These are phyloP conservation scores for Aspergillus caelatus DNA, from an alignment of 2,329 filamentous ascomycete species.

Conservation along the genomic window DNA sequence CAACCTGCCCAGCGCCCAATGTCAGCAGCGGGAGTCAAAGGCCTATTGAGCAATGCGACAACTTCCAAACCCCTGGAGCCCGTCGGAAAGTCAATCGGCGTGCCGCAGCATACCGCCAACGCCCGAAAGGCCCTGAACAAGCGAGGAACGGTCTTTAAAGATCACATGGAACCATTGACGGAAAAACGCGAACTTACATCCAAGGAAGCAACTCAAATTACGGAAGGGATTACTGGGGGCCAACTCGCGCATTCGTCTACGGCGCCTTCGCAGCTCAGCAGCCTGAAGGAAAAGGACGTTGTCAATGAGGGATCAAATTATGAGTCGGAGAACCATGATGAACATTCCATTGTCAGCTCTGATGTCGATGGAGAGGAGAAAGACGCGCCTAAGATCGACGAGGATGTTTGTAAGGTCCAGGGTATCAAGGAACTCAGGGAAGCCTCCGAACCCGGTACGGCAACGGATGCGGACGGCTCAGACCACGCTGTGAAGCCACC, in stretches of 20 bases:
- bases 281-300: conserved; percentile 13
- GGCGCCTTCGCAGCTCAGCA: conserved; percentile 17
- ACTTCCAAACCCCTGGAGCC: conserved; percentile 35
- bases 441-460: conserved; percentile 8
- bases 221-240: conserved; percentile 26
- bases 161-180: conserved; percentile 43
- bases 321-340: conserved; percentile 20
- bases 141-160: conserved; percentile 60
- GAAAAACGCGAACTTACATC: conserved; percentile 32
- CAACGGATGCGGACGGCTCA: conserved; percentile 3
- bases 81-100: conserved; percentile 35
- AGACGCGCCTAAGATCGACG: conserved; percentile 27
- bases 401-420: conserved; percentile 30
- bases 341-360: conserved; percentile 23
- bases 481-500: conserved; percentile 14
- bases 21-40: conserved; percentile 43
- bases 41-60: conserved; percentile 37
- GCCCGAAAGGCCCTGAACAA: conserved; percentile 55
- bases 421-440: conserved; percentile 16
- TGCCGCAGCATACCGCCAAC: conserved; percentile 38
- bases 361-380: conserved; percentile 34
- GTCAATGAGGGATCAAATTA: conserved; percentile 16
- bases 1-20: conserved; percentile 67
- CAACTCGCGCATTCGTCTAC: conserved; percentile 12
- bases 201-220: conserved; percentile 31